Evolutionary conservation across 345 rosid species (phyloP).

Genomic region (Rhizophora mangle): DNA sequence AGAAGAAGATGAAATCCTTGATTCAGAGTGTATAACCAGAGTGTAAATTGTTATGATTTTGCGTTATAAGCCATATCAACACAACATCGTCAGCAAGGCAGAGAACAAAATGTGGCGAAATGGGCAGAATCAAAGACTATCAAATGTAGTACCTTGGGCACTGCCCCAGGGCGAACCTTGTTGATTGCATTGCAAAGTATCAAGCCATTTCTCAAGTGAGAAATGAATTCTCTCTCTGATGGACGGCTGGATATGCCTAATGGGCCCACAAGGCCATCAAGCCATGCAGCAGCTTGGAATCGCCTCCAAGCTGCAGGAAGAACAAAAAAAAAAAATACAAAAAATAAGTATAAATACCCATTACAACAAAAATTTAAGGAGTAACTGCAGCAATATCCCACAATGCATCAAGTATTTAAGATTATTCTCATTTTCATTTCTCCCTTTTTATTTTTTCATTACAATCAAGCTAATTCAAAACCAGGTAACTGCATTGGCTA

Average conservation of each 20-base stretch:
- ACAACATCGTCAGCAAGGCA: background rate
- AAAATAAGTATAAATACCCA: background rate
- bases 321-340: background rate
- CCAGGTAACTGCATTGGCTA: too few relatives aligned
- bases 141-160: constrained; percentile 56
- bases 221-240: constrained; percentile 79
- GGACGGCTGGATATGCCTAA: constrained; percentile 56
- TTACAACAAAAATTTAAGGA: background rate
- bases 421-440: too few relatives aligned
- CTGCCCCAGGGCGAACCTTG: constrained; percentile 78
- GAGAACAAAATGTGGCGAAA: background rate
- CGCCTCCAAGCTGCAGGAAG: constrained; percentile 63
- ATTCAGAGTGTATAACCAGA: too few relatives aligned
- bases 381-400: background rate
- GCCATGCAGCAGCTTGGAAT: constrained; percentile 72
- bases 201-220: constrained; percentile 88
- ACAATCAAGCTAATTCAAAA: too few relatives aligned
- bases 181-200: constrained; percentile 75
- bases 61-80: background rate
- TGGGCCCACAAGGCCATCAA: constrained; percentile 61
- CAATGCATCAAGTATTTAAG: too few relatives aligned
- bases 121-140: too few relatives aligned
- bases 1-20: too few relatives aligned
- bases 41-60: too few relatives aligned
- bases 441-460: too few relatives aligned